Conservation (phyloP, 2,329 filamentous ascomycete genomes). For the Ceratocystis colombiana region DNA sequence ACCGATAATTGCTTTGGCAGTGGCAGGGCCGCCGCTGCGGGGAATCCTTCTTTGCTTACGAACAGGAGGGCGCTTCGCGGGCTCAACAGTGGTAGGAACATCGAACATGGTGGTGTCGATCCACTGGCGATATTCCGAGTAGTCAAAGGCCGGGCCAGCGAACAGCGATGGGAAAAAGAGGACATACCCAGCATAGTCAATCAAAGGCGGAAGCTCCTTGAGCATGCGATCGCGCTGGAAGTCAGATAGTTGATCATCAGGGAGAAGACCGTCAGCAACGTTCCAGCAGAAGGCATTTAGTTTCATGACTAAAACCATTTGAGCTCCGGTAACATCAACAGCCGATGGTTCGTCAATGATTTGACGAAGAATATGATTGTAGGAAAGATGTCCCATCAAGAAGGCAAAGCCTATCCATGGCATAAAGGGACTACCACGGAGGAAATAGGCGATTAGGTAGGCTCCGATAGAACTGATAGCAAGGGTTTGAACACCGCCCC, state of each 20-base stretch:
- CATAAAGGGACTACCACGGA: conserved; percentile 79
- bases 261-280: conserved; percentile 78
- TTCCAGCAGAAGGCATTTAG: conserved; percentile 97
- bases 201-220: conserved; percentile 57
- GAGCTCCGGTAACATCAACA: conserved; percentile 85
- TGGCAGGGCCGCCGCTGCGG: conserved; percentile 75
- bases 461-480: conserved; percentile 67
- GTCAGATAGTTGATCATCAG: conserved; percentile 69
- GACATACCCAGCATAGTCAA: conserved; percentile 84
- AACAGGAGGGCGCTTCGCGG: conserved; percentile 72
- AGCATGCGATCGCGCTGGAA: conserved; percentile 77
- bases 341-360: conserved; percentile 52
- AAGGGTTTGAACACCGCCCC: conserved; percentile 71
- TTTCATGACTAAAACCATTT: conserved; percentile 99
- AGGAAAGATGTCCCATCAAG: conserved; percentile 88
- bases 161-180: conserved; percentile 91
- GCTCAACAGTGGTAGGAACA: conserved; percentile 68
- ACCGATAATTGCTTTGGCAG: conserved; percentile 62
- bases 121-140: conserved; percentile 82
- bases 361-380: conserved; percentile 79
- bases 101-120: conserved; percentile 94
- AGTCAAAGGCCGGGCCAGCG: conserved; percentile 88
- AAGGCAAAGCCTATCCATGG: conserved; percentile 94
- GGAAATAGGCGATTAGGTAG: conserved; percentile 72
- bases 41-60: conserved; percentile 88